Conservation (phyloP, 768 basidiomycete genomes). For the Dendrothele bispora region DNA sequence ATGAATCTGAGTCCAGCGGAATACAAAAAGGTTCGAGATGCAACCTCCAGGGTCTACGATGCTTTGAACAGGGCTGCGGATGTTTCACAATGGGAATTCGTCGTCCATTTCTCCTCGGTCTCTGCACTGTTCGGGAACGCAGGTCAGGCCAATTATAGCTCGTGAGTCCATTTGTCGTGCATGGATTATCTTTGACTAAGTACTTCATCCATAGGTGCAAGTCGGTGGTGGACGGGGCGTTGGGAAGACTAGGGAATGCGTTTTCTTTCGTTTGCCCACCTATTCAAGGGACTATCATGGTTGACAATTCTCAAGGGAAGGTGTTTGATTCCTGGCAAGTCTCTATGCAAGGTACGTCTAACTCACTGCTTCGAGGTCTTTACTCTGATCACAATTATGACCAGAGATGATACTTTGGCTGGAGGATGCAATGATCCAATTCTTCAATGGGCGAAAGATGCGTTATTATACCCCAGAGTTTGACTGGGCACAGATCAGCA, state of each 20-base stretch:
- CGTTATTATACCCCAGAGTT: slow-evolving; percentile 32
- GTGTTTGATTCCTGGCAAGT: slow-evolving; percentile 15
- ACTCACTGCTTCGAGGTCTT: no score
- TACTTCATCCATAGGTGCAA: slow-evolving; percentile 28
- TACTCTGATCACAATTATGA: no score
- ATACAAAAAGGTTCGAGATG: slow-evolving; percentile 23
- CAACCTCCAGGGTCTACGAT: slow-evolving; percentile 28
- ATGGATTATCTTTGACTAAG: background rate
- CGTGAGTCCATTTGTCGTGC: slow-evolving; percentile 14
- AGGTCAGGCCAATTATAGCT: slow-evolving; percentile 37
- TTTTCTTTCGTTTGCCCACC: slow-evolving; percentile 32
- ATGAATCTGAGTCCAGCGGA: slow-evolving; percentile 25
- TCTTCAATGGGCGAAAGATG: slow-evolving; percentile 20
- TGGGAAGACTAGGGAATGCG: slow-evolving; percentile 24
- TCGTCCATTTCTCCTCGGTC: slow-evolving; percentile 33
- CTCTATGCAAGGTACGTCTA: slow-evolving; percentile 3
- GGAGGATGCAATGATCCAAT: slow-evolving; percentile 29
- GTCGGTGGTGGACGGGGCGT: slow-evolving; percentile 27
- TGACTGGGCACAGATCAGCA: slow-evolving; percentile 26
- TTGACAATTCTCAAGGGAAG: slow-evolving; percentile 5
- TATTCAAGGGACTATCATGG: slow-evolving; percentile 24
- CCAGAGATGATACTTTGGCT: slow-evolving; percentile 29
- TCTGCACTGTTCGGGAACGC: slow-evolving; percentile 29
- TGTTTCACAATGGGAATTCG: slow-evolving; percentile 33
- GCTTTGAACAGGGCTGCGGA: slow-evolving; percentile 23